Evolutionary conservation across 768 basidiomycete species (phyloP).

Genomic region (Pleurotus tuber-regium): DNA sequence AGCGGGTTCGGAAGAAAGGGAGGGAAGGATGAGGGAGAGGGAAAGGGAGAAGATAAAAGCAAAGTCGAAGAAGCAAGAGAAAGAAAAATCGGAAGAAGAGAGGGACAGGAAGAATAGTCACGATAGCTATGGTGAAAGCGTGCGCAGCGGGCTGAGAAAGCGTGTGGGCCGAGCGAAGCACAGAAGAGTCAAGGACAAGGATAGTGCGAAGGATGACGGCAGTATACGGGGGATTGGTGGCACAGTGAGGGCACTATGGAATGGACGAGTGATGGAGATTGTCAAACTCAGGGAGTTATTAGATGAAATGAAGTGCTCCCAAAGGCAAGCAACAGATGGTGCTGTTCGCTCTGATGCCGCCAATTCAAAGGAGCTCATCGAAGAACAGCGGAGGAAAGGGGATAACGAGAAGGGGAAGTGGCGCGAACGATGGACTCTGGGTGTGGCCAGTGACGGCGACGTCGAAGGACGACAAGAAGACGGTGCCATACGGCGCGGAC

Average conservation of each 20-base stretch:
- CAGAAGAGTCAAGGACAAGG: constrained; percentile 24
- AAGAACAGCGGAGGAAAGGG: constrained; percentile 10
- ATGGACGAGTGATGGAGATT: constrained; percentile 35
- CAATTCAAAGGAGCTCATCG: neutral
- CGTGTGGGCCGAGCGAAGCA: constrained; percentile 17
- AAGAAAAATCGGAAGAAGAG: constrained; percentile 32
- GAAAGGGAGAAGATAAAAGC: constrained; percentile 30
- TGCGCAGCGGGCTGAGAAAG: constrained; percentile 17
- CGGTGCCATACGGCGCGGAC: neutral
- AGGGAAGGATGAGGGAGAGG: constrained; percentile 22
- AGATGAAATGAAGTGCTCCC: constrained; percentile 20
- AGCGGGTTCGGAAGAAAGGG: constrained; percentile 27
- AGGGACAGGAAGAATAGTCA: constrained; percentile 15
- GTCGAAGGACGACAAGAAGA: constrained; percentile 21
- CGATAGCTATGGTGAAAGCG: constrained; percentile 22
- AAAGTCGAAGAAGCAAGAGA: constrained; percentile 48
- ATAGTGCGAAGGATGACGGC: constrained; percentile 14
- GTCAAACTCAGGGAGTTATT: constrained; percentile 33
- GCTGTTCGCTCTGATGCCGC: neutral
- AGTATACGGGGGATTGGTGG: constrained; percentile 26
- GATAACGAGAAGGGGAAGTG: constrained; percentile 16
- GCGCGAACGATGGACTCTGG: constrained; percentile 22
- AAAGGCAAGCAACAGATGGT: neutral
- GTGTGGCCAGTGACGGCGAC: constrained; percentile 41
- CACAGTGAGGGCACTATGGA: constrained; percentile 43